phyloP scores from a whole-genome alignment of 2,329 filamentous ascomycete species.

The Phialocephala sp. region DNA sequence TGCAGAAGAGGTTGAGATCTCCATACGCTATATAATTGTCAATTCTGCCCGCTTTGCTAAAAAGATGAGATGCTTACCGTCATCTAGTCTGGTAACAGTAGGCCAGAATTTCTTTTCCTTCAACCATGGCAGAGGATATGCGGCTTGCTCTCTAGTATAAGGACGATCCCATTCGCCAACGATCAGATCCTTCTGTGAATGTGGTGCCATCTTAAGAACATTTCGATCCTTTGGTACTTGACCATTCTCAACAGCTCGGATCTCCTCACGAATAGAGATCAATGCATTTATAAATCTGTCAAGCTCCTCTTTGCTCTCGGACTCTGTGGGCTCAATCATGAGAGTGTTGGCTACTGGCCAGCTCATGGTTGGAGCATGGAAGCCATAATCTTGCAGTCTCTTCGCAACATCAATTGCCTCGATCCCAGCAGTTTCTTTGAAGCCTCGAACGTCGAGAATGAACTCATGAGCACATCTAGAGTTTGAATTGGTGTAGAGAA shows the following conservation, averaged over 20 bases:
- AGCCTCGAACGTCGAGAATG: constrained; percentile 86
- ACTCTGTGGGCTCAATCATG: constrained; percentile 98
- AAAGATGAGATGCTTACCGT: constrained; percentile 63
- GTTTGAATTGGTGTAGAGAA: constrained; percentile 90
- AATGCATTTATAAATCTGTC: constrained; percentile 93
- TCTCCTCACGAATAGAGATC: constrained; percentile 85
- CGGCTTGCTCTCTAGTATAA: constrained; percentile 82
- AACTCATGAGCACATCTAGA: constrained; percentile 96
- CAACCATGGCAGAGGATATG: constrained; percentile 82
- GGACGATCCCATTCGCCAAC: constrained; percentile 78
- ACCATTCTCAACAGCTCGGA: constrained; percentile 81
- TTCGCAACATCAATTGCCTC: constrained; percentile 97
- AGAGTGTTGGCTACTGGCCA: constrained; percentile 95
- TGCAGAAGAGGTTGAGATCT: constrained; percentile 93
- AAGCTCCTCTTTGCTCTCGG: constrained; percentile 88
- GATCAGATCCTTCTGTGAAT: constrained; percentile 82
- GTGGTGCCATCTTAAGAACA: constrained; percentile 87
- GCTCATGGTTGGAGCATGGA: constrained; percentile 96
- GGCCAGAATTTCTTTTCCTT: constrained; percentile 99
- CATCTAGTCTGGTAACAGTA: constrained; percentile 82
- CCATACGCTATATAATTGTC: constrained; percentile 69
- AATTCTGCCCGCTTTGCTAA: constrained; percentile 30
- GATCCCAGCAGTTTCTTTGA: constrained; percentile 81
- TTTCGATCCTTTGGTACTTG: constrained; percentile 76
- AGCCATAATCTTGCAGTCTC: constrained; percentile 94